Percentiles rank a stretch among this genome's conserved stretches.
These are phyloP conservation scores for Scleroderma citrinum DNA, from an alignment of 768 basidiomycete species.

Conservation along the genomic window DNA sequence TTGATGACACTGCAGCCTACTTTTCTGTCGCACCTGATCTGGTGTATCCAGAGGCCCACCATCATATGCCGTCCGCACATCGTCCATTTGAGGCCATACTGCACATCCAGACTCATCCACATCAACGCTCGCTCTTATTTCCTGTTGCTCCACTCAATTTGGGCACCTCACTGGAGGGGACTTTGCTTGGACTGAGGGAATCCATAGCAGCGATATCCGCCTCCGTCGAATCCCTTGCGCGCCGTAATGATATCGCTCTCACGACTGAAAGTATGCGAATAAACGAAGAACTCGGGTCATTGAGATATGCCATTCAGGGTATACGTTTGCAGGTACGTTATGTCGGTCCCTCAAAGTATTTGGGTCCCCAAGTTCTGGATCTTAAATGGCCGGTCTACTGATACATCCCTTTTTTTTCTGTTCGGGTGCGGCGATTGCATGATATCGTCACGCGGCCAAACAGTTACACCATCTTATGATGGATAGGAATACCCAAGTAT, in stretches of 20 bases:
- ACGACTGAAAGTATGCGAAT: slow-evolving; percentile 66
- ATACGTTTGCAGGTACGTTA: slow-evolving; percentile 68
- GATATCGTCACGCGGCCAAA: slow-evolving; percentile 10
- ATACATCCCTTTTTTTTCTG: no score
- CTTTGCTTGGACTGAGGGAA: slow-evolving; percentile 51
- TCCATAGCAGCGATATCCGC: slow-evolving; percentile 55
- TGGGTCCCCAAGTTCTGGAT: no score
- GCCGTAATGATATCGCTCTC: slow-evolving; percentile 59
- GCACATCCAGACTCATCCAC: slow-evolving; percentile 18
- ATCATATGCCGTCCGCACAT: slow-evolving; percentile 7
- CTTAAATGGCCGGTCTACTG: no score
- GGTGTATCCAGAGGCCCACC: slow-evolving; percentile 10
- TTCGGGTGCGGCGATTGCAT: slow-evolving; percentile 7
- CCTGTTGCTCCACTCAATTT: slow-evolving; percentile 58
- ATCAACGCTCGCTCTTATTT: slow-evolving; percentile 22
- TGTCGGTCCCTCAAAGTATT: neutral
- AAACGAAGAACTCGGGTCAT: slow-evolving; percentile 66
- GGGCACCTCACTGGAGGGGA: slow-evolving; percentile 56
- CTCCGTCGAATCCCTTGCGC: slow-evolving; percentile 54
- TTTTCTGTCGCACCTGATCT: slow-evolving; percentile 23
- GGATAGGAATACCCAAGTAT: slow-evolving; percentile 61
- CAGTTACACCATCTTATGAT: slow-evolving; percentile 70
- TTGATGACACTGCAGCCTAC: slow-evolving; percentile 19
- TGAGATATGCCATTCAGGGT: slow-evolving; percentile 67
- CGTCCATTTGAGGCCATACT: slow-evolving; percentile 13